These are phyloP conservation scores for Silene conica DNA, from an alignment of 148 eudicot genomes.

Conservation along the genomic window DNA sequence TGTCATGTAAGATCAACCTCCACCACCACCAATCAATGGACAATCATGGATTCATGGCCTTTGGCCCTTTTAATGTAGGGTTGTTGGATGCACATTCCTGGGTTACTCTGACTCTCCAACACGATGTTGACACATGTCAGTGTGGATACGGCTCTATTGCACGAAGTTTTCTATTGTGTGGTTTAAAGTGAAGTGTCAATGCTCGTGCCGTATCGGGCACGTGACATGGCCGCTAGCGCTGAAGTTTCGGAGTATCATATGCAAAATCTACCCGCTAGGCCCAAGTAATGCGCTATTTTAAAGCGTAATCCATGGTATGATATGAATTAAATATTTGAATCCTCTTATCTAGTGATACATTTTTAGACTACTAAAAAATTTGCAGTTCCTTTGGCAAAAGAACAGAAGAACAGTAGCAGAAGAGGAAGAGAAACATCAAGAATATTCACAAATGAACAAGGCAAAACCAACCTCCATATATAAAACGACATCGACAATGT, in stretches of 20 bases:
- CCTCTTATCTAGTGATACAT: background rate
- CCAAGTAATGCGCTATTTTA: background rate
- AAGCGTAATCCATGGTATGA: background rate
- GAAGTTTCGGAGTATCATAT: background rate
- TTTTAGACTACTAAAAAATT: background rate
- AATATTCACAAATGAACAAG: background rate
- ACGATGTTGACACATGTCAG: too few species aligned
- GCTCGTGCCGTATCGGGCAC: background rate
- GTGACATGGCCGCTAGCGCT: background rate
- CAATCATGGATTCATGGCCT: background rate
- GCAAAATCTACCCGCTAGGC: background rate
- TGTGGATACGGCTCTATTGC: too few species aligned
- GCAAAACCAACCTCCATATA: conserved; percentile 70
- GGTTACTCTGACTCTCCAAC: too few species aligned
- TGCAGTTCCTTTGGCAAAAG: background rate
- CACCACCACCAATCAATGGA: background rate
- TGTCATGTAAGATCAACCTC: background rate
- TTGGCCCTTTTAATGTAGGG: background rate
- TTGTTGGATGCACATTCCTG: background rate
- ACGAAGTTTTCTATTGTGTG: background rate
- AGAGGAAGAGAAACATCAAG: background rate
- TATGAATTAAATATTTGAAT: background rate
- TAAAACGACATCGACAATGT: conserved; percentile 88
- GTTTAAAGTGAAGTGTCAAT: too few species aligned
- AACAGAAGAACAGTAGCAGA: background rate